Evolutionary conservation across 805 yeast genomes (phyloP).

Genomic region (Candida ascalaphidarum): DNA sequence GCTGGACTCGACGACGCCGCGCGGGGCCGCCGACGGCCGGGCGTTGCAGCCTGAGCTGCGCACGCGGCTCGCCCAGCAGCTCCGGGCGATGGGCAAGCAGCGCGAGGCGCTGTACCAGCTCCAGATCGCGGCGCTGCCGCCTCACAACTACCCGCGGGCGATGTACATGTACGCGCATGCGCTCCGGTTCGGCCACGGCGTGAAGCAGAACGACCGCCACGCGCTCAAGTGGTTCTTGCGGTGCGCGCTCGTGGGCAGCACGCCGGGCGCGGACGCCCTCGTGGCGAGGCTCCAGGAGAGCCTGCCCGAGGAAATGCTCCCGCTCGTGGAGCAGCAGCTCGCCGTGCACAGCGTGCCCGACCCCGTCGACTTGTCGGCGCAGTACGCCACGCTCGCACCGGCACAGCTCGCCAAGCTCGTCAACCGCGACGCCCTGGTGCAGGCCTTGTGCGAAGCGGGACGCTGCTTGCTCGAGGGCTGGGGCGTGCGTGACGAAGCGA

Average conservation of each 20-base stretch:
- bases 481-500: constrained; percentile 40
- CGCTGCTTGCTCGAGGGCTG: constrained; percentile 47
- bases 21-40: too few species aligned
- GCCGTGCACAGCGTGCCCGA: constrained; percentile 16
- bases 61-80: constrained; percentile 36
- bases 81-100: constrained; percentile 50
- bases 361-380: constrained; percentile 14
- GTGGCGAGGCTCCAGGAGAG: constrained; percentile 16
- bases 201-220: constrained; percentile 42
- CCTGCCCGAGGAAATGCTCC: constrained; percentile 19
- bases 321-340: constrained; percentile 15
- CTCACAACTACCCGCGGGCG: constrained; percentile 47
- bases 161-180: constrained; percentile 65
- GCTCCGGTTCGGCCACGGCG: constrained; percentile 61
- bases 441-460: constrained; percentile 56
- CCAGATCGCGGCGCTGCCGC: constrained; percentile 54
- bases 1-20: too few species aligned
- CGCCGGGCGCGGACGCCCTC: constrained; percentile 6
- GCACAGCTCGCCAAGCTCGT: constrained; percentile 18
- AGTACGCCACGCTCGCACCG: constrained; percentile 14
- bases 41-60: constrained; percentile 27
- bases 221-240: constrained; percentile 55
- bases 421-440: constrained; percentile 28
- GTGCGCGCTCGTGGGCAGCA: constrained; percentile 21
- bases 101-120: constrained; percentile 65